A percentile compares a stretch with the other conserved stretches of the same genome.
Conservation (phyloP, 192 early-diverging fungal genomes). For the Neocallimastix lanati region DNA sequence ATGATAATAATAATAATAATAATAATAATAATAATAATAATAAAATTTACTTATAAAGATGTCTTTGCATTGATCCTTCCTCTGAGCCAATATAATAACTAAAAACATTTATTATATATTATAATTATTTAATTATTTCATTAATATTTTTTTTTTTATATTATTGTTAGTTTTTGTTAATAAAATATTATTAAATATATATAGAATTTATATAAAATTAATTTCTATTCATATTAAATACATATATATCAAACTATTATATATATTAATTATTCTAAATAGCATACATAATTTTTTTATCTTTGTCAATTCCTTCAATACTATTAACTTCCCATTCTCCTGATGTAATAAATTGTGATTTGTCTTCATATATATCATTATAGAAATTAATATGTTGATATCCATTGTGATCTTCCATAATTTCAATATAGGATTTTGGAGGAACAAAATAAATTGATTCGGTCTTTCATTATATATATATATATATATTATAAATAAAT, state of each 20-base stretch:
- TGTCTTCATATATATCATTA: not conserved
- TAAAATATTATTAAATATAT: slow-evolving; percentile 9
- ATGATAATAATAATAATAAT: not conserved
- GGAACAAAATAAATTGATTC: not conserved
- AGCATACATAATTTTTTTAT: slow-evolving; percentile 10
- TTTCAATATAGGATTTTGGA: slow-evolving; percentile 16
- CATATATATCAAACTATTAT: not conserved
- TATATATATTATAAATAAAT: not conserved
- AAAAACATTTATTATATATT: not conserved
- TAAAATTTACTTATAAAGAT: slow-evolving; percentile 16
- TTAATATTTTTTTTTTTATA: not conserved
- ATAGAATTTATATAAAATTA: too few relatives aligned
- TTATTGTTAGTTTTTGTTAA: not conserved
- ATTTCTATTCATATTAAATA: too few relatives aligned
- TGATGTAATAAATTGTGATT: slow-evolving; percentile 7
- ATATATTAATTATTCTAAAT: not conserved
- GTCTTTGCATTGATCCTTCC: slow-evolving; percentile 21
- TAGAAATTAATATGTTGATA: slow-evolving; percentile 3
- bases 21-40: not conserved
- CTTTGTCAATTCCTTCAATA: slow-evolving; percentile 13
- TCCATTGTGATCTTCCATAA: slow-evolving; percentile 22
- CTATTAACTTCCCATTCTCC: slow-evolving; percentile 22
- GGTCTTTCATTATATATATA: not conserved
- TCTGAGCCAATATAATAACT: slow-evolving; percentile 21
- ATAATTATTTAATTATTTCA: not conserved